phyloP scores from a whole-genome alignment of 192 early-diverging fungal genomes.

The Piromyces finnis region DNA sequence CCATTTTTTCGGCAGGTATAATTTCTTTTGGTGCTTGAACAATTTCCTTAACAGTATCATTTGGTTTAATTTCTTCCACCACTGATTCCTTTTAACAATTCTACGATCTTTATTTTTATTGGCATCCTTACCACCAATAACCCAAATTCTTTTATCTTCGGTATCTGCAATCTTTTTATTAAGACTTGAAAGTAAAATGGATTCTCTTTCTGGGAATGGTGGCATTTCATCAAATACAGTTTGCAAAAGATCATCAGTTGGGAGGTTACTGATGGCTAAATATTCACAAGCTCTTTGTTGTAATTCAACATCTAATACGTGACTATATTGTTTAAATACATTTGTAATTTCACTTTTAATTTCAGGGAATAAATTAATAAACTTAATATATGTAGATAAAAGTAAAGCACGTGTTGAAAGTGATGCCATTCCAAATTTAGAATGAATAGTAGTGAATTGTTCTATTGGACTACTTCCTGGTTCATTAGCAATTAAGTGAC shows the following conservation, averaged over 20 bases:
- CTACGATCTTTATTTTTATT: slow-evolving; percentile 35
- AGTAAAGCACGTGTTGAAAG: slow-evolving; percentile 63
- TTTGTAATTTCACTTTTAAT: slow-evolving; percentile 73
- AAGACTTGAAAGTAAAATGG: slow-evolving; percentile 62
- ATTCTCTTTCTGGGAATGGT: slow-evolving; percentile 85
- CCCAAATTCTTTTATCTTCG: slow-evolving; percentile 90
- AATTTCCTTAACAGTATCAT: slow-evolving; percentile 1
- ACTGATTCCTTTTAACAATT: slow-evolving; percentile 1
- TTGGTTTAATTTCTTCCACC: background rate
- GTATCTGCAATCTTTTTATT: slow-evolving; percentile 77
- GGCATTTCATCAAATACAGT: slow-evolving; percentile 98
- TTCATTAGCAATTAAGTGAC: slow-evolving; percentile 81
- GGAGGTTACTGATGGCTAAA: slow-evolving; percentile 60
- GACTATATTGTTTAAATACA: slow-evolving; percentile 72
- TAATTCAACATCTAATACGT: slow-evolving; percentile 83
- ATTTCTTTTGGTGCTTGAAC: slow-evolving; percentile 7
- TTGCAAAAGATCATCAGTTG: slow-evolving; percentile 75
- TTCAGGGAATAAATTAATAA: slow-evolving; percentile 94
- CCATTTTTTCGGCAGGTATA: background rate
- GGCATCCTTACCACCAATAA: slow-evolving; percentile 71
- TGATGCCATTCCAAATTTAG: slow-evolving; percentile 70
- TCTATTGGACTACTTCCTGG: slow-evolving; percentile 73
- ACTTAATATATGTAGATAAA: slow-evolving; percentile 86
- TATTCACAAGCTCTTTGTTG: slow-evolving; percentile 98
- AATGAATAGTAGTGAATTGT: slow-evolving; percentile 86